These are phyloP conservation scores for Posidonia oceanica DNA, from an alignment of 116 monocot genomes.

Conservation along the genomic window DNA sequence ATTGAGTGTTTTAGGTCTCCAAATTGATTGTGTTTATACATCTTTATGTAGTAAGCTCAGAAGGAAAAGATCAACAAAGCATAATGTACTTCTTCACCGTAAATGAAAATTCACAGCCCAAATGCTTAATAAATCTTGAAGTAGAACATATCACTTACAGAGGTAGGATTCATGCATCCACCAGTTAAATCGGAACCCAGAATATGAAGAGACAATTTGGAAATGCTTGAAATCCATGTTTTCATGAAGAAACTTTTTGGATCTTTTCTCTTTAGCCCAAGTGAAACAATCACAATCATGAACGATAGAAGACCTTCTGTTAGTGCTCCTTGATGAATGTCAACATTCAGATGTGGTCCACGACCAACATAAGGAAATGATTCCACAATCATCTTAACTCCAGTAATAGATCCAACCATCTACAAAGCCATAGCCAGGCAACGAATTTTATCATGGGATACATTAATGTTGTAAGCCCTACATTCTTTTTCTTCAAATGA, in stretches of 20 bases:
- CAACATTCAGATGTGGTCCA: conserved; percentile 64
- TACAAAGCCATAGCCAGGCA: too few relatives aligned
- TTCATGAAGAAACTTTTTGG: conserved; percentile 83
- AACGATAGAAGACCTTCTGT: conserved; percentile 80
- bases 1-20: too few relatives aligned
- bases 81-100: too few relatives aligned
- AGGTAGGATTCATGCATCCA: conserved; percentile 97
- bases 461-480: too few relatives aligned
- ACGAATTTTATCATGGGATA: too few relatives aligned
- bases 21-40: too few relatives aligned
- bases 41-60: too few relatives aligned
- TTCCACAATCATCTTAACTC: conserved; percentile 40
- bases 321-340: conserved; percentile 76
- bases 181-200: conserved; percentile 90
- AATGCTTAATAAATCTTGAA: too few relatives aligned
- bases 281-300: conserved; percentile 46
- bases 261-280: conserved; percentile 56
- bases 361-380: conserved; percentile 52
- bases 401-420: conserved; percentile 59
- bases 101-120: too few relatives aligned
- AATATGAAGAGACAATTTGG: conserved; percentile 64
- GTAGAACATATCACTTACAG: conserved; percentile 33
- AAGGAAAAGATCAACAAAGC: too few relatives aligned
- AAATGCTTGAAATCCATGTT: conserved; percentile 83
- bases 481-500: too few relatives aligned